Conservation (phyloP, 495 filamentous ascomycete species). For the Penicillium antarcticum region DNA sequence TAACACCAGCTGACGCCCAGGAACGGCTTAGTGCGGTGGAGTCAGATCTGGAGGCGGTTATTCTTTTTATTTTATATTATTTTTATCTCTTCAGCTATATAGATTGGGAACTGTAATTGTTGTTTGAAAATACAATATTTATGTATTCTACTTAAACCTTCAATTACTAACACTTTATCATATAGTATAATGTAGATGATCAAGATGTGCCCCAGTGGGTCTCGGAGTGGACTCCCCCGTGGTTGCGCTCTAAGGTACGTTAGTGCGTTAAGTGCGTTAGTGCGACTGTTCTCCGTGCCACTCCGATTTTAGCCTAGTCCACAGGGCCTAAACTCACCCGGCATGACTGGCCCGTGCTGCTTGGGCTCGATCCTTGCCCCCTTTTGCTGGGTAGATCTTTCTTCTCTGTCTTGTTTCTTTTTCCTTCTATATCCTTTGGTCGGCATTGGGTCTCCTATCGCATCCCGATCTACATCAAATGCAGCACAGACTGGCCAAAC, state of each 20-base stretch:
- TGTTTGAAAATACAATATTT: neutral
- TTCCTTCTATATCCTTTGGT: neutral
- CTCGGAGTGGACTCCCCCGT: slow-evolving; percentile 24
- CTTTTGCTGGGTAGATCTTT: neutral
- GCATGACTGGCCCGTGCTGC: slow-evolving; percentile 24
- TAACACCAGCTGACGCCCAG: slow-evolving; percentile 32
- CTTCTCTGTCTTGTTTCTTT: neutral
- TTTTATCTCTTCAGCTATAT: neutral
- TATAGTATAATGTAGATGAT: no score
- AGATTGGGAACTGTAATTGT: neutral
- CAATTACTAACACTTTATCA: neutral
- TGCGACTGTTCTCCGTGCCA: slow-evolving; percentile 29
- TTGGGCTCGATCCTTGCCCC: slow-evolving; percentile 17
- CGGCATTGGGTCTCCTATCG: neutral
- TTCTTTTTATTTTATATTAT: slow-evolving; percentile 11
- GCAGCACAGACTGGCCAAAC: slow-evolving; percentile 18
- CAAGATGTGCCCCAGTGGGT: slow-evolving; percentile 18
- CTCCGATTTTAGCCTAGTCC: slow-evolving; percentile 25
- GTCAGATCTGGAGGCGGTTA: slow-evolving; percentile 41
- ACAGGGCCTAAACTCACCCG: slow-evolving; percentile 21
- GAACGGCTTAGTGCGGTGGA: slow-evolving; percentile 37
- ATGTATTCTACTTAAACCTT: neutral
- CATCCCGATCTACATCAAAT: slow-evolving; percentile 1
- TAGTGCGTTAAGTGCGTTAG: slow-evolving; percentile 17
- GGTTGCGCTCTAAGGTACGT: slow-evolving; percentile 21